Evolutionary conservation across 148 eudicot genomes (phyloP).

Genomic region (Spergularia marina): DNA sequence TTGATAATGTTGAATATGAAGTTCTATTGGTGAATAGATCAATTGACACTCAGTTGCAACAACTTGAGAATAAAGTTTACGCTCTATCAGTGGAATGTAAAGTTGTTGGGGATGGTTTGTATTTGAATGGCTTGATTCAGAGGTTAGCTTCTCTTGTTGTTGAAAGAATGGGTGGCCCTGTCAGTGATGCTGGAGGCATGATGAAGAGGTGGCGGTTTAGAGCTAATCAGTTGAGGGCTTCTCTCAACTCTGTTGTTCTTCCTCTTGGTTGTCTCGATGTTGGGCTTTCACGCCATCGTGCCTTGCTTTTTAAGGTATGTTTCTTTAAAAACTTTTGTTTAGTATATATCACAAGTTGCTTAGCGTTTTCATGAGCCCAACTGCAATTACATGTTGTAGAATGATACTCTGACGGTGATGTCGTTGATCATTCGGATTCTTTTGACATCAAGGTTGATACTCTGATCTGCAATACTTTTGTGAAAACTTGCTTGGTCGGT

Average conservation of each 20-base stretch:
- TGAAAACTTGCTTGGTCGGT: background rate
- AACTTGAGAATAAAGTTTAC: slow-evolving; percentile 71
- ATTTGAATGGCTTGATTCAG: slow-evolving; percentile 54
- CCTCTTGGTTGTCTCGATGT: slow-evolving; percentile 89
- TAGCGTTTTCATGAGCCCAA: background rate
- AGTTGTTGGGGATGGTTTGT: slow-evolving; percentile 41
- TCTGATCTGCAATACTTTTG: background rate
- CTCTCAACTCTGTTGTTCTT: slow-evolving; percentile 61
- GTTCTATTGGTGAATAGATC: slow-evolving; percentile 72
- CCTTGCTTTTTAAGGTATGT: slow-evolving; percentile 85
- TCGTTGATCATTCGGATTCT: background rate
- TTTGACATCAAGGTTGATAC: background rate
- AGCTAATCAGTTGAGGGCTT: slow-evolving; percentile 56
- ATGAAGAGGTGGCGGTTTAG: slow-evolving; percentile 65
- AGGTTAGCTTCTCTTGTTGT: slow-evolving; percentile 78
- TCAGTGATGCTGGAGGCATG: slow-evolving; percentile 76
- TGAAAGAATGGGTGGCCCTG: slow-evolving; percentile 88
- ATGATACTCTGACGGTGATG: background rate
- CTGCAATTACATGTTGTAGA: background rate
- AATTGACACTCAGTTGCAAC: slow-evolving; percentile 56
- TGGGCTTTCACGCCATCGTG: slow-evolving; percentile 96
- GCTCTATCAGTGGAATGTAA: slow-evolving; percentile 47
- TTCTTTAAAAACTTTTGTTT: slow-evolving; percentile 12
- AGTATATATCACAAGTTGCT: background rate
- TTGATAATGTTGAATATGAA: slow-evolving; percentile 58